Evolutionary conservation across 2,329 filamentous ascomycete genomes (phyloP).

Genomic region (Fragosphaeria purpurea): DNA sequence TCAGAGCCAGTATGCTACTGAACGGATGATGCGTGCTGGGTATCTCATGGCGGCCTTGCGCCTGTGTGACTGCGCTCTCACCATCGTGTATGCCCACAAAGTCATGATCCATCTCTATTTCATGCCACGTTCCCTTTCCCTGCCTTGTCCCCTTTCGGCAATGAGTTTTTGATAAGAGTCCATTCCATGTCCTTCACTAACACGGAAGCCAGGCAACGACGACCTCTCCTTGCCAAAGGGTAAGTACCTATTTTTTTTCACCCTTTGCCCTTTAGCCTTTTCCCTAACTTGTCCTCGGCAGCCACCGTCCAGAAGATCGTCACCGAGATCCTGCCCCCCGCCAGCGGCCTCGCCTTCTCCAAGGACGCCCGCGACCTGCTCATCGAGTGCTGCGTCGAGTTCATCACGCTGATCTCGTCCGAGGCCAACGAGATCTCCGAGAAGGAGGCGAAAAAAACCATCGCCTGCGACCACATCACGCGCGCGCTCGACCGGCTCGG

Average conservation of each 20-base stretch:
- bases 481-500: conserved; percentile 87
- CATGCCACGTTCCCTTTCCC: too few species aligned
- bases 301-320: conserved; percentile 78
- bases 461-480: conserved; percentile 95
- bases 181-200: conserved; percentile 19
- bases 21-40: too few species aligned
- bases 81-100: too few species aligned
- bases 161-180: too few species aligned
- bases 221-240: conserved; percentile 57
- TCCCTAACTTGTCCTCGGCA: conserved; percentile 24
- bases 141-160: too few species aligned
- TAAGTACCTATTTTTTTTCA: conserved; percentile 22
- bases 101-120: too few species aligned
- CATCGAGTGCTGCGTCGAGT: conserved; percentile 98
- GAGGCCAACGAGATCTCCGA: conserved; percentile 99
- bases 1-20: too few species aligned
- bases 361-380: conserved; percentile 92
- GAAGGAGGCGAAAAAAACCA: conserved; percentile 98
- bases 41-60: too few species aligned
- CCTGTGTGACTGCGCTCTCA: too few species aligned
- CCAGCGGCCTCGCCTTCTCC: conserved; percentile 71
- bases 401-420: conserved; percentile 96
- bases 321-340: conserved; percentile 75
- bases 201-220: conserved; percentile 41
- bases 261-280: background rate